Evolutionary conservation across 2,329 filamentous ascomycete species (phyloP).

Genomic region (Phaeophleospora eucalypticola): DNA sequence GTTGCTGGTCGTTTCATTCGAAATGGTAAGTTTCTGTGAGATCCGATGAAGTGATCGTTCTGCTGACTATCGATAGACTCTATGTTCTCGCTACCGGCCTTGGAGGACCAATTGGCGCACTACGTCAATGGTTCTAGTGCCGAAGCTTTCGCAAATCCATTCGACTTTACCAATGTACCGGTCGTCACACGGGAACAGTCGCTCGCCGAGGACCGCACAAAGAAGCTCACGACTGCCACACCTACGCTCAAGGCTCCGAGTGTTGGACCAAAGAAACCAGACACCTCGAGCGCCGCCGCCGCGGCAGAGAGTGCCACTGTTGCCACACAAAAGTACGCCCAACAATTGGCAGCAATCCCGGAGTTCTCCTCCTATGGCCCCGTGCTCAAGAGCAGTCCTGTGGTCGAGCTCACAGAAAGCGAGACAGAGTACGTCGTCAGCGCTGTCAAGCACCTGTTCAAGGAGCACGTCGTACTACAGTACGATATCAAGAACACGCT

Average conservation of each 20-base stretch:
- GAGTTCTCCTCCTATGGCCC: slow-evolving; percentile 86
- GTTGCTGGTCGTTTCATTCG: slow-evolving; percentile 84
- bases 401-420: slow-evolving; percentile 88
- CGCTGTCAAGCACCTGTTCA: slow-evolving; percentile 95
- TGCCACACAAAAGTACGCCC: slow-evolving; percentile 80
- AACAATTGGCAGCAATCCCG: slow-evolving; percentile 82
- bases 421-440: slow-evolving; percentile 96
- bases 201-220: slow-evolving; percentile 89
- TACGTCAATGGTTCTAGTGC: slow-evolving; percentile 93
- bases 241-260: slow-evolving; percentile 93
- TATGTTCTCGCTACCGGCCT: slow-evolving; percentile 90
- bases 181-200: slow-evolving; percentile 94
- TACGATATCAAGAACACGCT: slow-evolving; percentile 98
- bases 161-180: slow-evolving; percentile 87
- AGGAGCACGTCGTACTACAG: slow-evolving; percentile 91
- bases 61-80: slow-evolving; percentile 58
- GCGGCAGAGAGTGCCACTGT: slow-evolving; percentile 68
- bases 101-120: slow-evolving; percentile 95
- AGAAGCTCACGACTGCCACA: slow-evolving; percentile 90
- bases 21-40: slow-evolving; percentile 62
- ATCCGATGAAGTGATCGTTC: neutral
- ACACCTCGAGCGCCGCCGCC: slow-evolving; percentile 64
- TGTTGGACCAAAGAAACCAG: slow-evolving; percentile 69
- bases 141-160: slow-evolving; percentile 75
- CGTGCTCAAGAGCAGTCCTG: slow-evolving; percentile 83